Base-by-base conservation (phyloP, 176 grass and related monocot species). In the Musa acuminata region DNA sequence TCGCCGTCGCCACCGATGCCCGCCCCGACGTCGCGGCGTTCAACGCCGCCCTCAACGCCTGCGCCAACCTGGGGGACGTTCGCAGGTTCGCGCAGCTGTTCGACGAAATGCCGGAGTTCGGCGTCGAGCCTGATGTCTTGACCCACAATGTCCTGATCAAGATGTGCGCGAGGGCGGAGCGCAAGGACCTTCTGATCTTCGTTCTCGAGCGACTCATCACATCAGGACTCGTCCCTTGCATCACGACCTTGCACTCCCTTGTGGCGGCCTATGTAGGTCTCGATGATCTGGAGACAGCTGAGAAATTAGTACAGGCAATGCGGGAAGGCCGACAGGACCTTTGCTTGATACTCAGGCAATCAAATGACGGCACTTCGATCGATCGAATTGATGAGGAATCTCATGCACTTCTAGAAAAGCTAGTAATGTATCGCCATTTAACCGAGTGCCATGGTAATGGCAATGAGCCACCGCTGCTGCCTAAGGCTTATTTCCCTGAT, bases 251-350 rank as follows among this genome's bases (percentile, higher is more conserved):
- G 72, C 87, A 92, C 24, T 97, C 93, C 49, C 79, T 93, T 57
- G 89, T 96, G 17, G 90, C 93, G 49, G 87, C 93, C 26, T 97
- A 75, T 72, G 83, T 97, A 16, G 93, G 93, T 35, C 88, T 97
- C 24, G 83, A 77, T 7, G 87, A 97, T 62, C 78, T 97, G 71
- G 16, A 68, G 21, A 80, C 87, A 0, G 87, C 87, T 0, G 93
- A 97, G 83, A 83, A 19, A 48, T 80, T 97, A 73, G 83, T 97
- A 25, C 93, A 93, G 75, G 93, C 87, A 16, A 90, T 97, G 93
- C 85, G 93, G 23, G 93, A 92, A 23, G 71, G 84, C 43, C 85
- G 85, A 79, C 67, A 1, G 0, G 89, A 97, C 79, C 55, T 93
- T 7, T 92, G 85, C 73, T 62, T 62, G 43, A 49, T 97, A 8